Evolutionary conservation across 352 stramenopile genomes (phyloP), one percentile per base, ranked within the genome.

Genomic region (Globisporangium spinosum): DNA sequence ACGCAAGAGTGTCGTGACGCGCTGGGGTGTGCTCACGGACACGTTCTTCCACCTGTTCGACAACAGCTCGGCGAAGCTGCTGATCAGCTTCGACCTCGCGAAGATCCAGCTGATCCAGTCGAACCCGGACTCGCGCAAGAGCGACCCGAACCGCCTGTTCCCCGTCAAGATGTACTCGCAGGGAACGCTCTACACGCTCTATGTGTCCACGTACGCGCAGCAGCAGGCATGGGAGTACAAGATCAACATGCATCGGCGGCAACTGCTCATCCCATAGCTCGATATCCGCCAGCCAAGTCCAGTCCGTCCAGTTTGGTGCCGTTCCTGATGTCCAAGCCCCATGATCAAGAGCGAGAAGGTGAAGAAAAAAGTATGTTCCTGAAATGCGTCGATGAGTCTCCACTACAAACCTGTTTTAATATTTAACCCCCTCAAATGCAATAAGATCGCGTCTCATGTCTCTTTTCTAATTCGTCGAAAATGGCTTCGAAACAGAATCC

Each of bases 151-250:
- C 57, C 74, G 70, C 66, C 71, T 92, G 1, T 92, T 87, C 57
- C 81, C 85, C 0, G 32, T 94, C 57, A 93, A 93, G 64, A 65
- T 94, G 22, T 94, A 94, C 69, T 79, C 73, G 7, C 80, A 78
- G 35, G 83, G 79, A 15, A 84, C 72, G 4, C 76, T 93, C 66
- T 90, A 94, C 68, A 83, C 85, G 69, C 68, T 93, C 12, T 93
- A 88, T 59, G 80, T 91, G 51, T 90, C 85, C 38, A 90, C 79
- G 55, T 87, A 87, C 65, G 80, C 82, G 55, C 87, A 90, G 78
- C 85, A 92, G 70, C 84, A 89, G 69, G 77, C 75, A 6, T 94
- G 87, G 87, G 83, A 89, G 69, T 92, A 90, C 77, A 83, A 87
- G 67, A 93, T 93, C 67, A 80, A 93, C 38, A 69, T 85, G 58